These are phyloP conservation scores for Volvariella volvacea DNA, from an alignment of 1,284 basidiomycete genomes.

Conservation along the genomic window DNA sequence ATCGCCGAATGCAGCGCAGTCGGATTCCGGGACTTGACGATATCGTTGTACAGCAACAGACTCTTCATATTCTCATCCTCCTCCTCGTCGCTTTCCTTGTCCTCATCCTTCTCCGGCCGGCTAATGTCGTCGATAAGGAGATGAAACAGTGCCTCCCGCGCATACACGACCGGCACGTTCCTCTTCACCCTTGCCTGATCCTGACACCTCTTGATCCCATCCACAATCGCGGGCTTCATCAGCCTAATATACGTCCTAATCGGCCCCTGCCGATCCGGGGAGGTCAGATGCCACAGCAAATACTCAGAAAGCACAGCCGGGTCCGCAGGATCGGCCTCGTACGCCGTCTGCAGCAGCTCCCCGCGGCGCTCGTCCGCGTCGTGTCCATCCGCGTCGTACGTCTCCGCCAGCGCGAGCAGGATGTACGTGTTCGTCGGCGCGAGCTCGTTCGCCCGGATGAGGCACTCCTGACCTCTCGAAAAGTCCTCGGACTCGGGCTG, in stretches of 20 bases:
- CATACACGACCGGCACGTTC: background rate
- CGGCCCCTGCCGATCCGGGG: background rate
- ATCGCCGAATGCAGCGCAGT: no score
- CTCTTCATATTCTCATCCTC: no score
- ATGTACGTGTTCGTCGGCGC: background rate
- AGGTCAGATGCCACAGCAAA: background rate
- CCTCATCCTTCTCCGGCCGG: no score
- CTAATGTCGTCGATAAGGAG: background rate
- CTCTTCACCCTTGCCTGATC: background rate
- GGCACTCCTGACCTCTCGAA: background rate
- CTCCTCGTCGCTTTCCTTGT: no score
- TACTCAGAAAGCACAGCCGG: background rate
- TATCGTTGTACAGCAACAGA: no score
- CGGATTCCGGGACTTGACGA: no score
- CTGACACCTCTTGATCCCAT: background rate
- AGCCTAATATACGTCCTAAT: background rate
- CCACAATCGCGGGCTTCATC: background rate
- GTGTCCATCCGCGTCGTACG: background rate
- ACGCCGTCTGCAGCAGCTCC: background rate
- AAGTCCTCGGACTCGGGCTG: background rate
- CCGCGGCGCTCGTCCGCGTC: background rate
- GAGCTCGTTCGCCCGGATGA: background rate
- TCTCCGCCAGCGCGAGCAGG: background rate
- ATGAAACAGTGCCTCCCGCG: background rate
- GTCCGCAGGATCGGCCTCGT: background rate